Conservation (phyloP, 495 filamentous ascomycete genomes). For the Patellaria atrata region DNA sequence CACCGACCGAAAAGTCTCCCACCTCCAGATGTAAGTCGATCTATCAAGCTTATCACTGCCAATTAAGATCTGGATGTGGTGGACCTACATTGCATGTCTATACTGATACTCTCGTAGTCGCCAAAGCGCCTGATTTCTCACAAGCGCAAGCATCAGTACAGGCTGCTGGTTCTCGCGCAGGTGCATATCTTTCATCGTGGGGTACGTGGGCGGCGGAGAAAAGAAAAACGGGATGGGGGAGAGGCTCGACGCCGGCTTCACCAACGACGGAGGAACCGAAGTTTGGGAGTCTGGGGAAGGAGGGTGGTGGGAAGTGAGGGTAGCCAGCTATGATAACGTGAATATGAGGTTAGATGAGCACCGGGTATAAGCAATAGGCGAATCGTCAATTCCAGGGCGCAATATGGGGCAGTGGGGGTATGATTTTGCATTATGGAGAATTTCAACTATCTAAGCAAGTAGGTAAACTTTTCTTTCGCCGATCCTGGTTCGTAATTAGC, state of each 20-base stretch:
- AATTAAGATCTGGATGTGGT: neutral
- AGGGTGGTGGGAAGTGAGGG: too few relatives aligned
- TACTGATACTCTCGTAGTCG: slow-evolving; percentile 14
- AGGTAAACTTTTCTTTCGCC: too few relatives aligned
- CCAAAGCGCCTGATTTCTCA: slow-evolving; percentile 39
- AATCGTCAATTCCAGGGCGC: too few relatives aligned
- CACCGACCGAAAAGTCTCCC: slow-evolving; percentile 4
- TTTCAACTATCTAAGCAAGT: too few relatives aligned
- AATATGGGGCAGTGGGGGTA: too few relatives aligned
- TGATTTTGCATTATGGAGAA: too few relatives aligned
- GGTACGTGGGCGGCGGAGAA: slow-evolving; percentile 90
- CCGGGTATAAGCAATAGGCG: too few relatives aligned
- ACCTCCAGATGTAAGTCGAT: slow-evolving; percentile 20
- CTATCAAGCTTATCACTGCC: slow-evolving; percentile 1
- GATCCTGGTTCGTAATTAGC: too few relatives aligned
- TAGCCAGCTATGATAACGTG: too few relatives aligned
- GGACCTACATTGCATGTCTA: neutral
- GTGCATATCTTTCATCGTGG: slow-evolving; percentile 88
- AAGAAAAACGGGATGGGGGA: slow-evolving; percentile 45
- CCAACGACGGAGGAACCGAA: slow-evolving; percentile 3
- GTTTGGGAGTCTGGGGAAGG: too few relatives aligned
- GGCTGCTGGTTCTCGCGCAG: slow-evolving; percentile 57
- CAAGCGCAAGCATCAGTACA: slow-evolving; percentile 54
- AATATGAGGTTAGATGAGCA: too few relatives aligned
- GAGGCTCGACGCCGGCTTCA: neutral